phyloP scores from a whole-genome alignment of 2,329 filamentous ascomycete genomes.

The Alternaria longipes region DNA sequence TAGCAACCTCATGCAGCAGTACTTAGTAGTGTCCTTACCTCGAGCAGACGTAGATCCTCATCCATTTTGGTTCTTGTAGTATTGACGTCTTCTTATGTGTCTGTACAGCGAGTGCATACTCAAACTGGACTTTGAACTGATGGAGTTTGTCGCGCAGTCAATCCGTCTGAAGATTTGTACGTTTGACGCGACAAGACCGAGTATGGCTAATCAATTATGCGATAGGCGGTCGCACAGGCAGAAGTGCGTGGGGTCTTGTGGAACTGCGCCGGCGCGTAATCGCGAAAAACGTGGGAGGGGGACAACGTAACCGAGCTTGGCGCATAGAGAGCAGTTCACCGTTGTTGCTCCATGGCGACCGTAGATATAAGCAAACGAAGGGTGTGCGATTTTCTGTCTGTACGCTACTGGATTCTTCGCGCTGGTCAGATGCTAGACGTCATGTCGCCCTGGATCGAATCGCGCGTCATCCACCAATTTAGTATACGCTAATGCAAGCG shows the following conservation, averaged over 20 bases:
- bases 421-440: conserved; percentile 19
- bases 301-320: conserved; percentile 22
- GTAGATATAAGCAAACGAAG: not conserved
- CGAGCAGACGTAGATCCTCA: conserved; percentile 46
- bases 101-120: conserved; percentile 39
- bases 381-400: not conserved
- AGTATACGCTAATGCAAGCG: conserved; percentile 19
- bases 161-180: not conserved
- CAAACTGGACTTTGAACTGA: conserved; percentile 13
- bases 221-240: conserved; percentile 2
- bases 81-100: conserved; percentile 32
- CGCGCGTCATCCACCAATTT: conserved; percentile 22
- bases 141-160: not conserved
- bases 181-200: not conserved
- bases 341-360: conserved; percentile 3
- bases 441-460: conserved; percentile 17
- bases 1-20: conserved; percentile 22
- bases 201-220: conserved; percentile 2
- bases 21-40: conserved; percentile 30
- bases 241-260: conserved; percentile 13
- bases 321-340: conserved; percentile 5
- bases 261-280: conserved; percentile 13
- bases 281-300: conserved; percentile 7
- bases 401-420: conserved; percentile 1
- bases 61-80: conserved; percentile 45